Conservation (phyloP, 1,284 basidiomycete species). For the Butyriboletus appendiculatus region DNA sequence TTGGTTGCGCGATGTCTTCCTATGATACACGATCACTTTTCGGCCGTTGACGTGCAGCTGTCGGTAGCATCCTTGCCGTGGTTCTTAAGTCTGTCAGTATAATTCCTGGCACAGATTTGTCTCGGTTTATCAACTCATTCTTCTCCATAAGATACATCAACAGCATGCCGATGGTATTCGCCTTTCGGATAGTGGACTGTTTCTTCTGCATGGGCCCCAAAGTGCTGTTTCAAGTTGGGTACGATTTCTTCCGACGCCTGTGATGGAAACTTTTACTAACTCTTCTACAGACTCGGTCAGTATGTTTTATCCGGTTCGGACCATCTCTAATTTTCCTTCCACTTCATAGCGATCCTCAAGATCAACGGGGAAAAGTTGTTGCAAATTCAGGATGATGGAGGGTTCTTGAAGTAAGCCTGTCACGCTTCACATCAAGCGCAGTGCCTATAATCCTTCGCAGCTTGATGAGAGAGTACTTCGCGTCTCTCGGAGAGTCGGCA, state of each 20-base stretch:
- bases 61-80: slow-evolving; percentile 97
- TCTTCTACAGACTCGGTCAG: slow-evolving; percentile 44
- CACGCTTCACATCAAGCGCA: background rate
- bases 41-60: slow-evolving; percentile 90
- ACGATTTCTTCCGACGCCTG: slow-evolving; percentile 34
- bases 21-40: slow-evolving; percentile 94
- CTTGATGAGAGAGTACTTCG: slow-evolving; percentile 94
- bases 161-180: slow-evolving; percentile 99
- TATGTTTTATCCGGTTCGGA: slow-evolving; percentile 11
- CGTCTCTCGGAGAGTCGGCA: slow-evolving; percentile 91
- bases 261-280: slow-evolving; percentile 13
- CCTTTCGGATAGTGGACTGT: slow-evolving; percentile 98
- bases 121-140: slow-evolving; percentile 1
- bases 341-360: slow-evolving; percentile 83
- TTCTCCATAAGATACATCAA: slow-evolving; percentile 79
- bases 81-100: slow-evolving; percentile 88
- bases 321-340: slow-evolving; percentile 6
- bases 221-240: slow-evolving; percentile 97
- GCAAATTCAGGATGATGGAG: slow-evolving; percentile 96
- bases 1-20: slow-evolving; percentile 91
- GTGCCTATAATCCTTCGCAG: slow-evolving; percentile 39
- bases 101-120: background rate
- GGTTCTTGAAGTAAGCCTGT: slow-evolving; percentile 82
- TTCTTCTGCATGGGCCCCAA: slow-evolving; percentile 99
- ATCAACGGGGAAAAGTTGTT: slow-evolving; percentile 96